A percentile compares a stretch with the other conserved stretches of the same genome.
These are phyloP conservation scores for Phytophthora quininea DNA, from an alignment of 352 stramenopile species.

Conservation along the genomic window DNA sequence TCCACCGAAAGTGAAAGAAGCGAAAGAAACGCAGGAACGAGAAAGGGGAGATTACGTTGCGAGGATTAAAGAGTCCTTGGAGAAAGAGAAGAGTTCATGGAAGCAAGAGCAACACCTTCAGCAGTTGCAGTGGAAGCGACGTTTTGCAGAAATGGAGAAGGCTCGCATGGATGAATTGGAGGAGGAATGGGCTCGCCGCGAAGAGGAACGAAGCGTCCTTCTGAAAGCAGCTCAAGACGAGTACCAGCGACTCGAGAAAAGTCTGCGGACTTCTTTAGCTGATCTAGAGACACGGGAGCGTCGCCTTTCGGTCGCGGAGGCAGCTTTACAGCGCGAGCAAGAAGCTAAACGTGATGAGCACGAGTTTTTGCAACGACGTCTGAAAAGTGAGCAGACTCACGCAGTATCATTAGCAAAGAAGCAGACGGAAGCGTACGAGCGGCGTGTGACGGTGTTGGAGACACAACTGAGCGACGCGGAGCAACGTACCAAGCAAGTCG, in stretches of 20 bases:
- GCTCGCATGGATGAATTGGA: slow-evolving; percentile 78
- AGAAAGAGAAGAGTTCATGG: slow-evolving; percentile 46
- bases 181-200: slow-evolving; percentile 75
- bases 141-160: slow-evolving; percentile 61
- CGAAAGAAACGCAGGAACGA: slow-evolving; percentile 1
- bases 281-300: neutral
- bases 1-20: slow-evolving; percentile 7
- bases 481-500: slow-evolving; percentile 54
- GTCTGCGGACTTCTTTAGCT: neutral
- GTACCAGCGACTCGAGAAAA: slow-evolving; percentile 51
- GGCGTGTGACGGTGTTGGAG: slow-evolving; percentile 46
- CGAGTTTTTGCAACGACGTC: slow-evolving; percentile 54
- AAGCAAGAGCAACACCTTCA: slow-evolving; percentile 54
- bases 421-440: slow-evolving; percentile 58
- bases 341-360: slow-evolving; percentile 60
- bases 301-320: slow-evolving; percentile 24
- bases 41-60: slow-evolving; percentile 23
- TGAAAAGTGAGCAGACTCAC: slow-evolving; percentile 73
- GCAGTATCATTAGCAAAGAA: slow-evolving; percentile 59
- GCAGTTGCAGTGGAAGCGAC: slow-evolving; percentile 59
- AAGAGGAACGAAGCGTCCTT: slow-evolving; percentile 44
- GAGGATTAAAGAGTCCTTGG: slow-evolving; percentile 38
- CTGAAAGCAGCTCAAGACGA: slow-evolving; percentile 42
- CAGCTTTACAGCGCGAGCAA: slow-evolving; percentile 61
- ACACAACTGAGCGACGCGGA: slow-evolving; percentile 54